Conservation (phyloP, 345 rosid genomes). For the Dipteronia dyeriana region DNA sequence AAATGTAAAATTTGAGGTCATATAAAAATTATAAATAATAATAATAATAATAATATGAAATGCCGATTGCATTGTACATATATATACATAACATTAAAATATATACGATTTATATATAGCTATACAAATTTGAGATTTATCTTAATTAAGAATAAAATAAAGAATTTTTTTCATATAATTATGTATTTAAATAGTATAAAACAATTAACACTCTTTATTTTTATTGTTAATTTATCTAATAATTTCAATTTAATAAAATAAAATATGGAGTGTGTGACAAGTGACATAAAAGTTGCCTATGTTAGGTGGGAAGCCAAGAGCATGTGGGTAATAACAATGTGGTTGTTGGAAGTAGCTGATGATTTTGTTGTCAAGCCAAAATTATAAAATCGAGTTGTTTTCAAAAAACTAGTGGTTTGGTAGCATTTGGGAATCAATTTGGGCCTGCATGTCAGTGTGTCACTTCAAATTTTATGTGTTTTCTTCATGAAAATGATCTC, state of each 20-base stretch:
- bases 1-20: too few species aligned
- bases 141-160: too few species aligned
- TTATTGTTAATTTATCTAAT: neutral
- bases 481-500: neutral
- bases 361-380: neutral
- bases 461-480: neutral
- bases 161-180: neutral
- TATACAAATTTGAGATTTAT: too few species aligned
- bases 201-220: neutral
- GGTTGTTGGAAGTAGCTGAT: conserved; percentile 3
- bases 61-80: too few species aligned
- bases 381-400: neutral
- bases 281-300: neutral
- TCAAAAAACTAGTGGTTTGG: neutral
- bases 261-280: neutral
- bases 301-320: conserved; percentile 9
- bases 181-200: neutral
- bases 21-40: too few species aligned
- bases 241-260: neutral
- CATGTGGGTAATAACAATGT: conserved; percentile 2
- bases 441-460: neutral
- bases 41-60: too few species aligned
- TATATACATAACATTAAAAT: neutral
- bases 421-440: neutral
- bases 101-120: neutral